Base-by-base conservation (phyloP, 495 filamentous ascomycete species). In the Ramalina intermedia region DNA sequence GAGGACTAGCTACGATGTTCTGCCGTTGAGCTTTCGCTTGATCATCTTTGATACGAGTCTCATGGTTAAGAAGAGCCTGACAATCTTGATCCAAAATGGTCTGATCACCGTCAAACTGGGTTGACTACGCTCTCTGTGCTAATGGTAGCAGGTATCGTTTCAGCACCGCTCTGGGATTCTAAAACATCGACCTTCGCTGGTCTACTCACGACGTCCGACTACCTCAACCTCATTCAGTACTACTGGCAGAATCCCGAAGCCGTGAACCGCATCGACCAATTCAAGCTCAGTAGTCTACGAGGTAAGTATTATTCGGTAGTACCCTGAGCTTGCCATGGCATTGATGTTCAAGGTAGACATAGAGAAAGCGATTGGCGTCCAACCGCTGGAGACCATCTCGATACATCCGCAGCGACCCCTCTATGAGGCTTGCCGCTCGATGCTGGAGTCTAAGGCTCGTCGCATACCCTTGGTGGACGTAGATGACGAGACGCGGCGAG, bases 11-110 rank as follows among this genome's bases (percentile, higher is more conserved):
- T 96, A 99, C 73, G 91, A 99, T 68, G 93, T 99, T 53, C 78
- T 99, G 20, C 91, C 91, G n/a, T 78, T 99, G 43, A 95, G 88
- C 51, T 99, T 91, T 67, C 82, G 91, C 48, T 80, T 99, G 46
- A 89, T 99, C 60, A 78, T 96, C 46, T 85, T 99, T 63, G 91
- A 96, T 63, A 96, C 88, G 41, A 79, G 85, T 49, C 74, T 99
- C 43, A 80, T 95, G 20, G 93, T 99, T 51, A 94, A 93, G 69
- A 94, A 96, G 75, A 95, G 88, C 65, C 66, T 99, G 51, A 87
- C 87, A 61, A 94, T 95, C 50, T 73, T 98, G 51, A 85, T 90
- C n/a, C 90, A 96, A 58, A 96, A 96, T 76, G 90, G 91, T 90
- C 73, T 51, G 72, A 58, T 33, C 29, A 11, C 12, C 5, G 7